These are phyloP conservation scores for Rhodotorula sp. DNA, from an alignment of 1,284 basidiomycete species.

Conservation along the genomic window DNA sequence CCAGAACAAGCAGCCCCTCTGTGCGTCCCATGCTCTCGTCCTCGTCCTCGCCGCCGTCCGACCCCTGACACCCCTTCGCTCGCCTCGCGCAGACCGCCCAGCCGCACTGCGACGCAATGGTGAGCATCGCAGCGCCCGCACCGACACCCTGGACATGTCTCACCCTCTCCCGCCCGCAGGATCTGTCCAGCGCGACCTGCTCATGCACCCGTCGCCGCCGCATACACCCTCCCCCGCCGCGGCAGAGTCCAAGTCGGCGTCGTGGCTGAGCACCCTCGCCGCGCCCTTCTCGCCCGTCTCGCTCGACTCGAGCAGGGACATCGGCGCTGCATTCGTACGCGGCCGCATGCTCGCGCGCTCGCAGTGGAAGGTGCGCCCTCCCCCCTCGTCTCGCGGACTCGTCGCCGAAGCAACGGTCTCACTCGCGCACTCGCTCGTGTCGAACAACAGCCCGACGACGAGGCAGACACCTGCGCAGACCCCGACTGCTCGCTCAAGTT, in stretches of 20 bases:
- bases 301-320: constrained; percentile 1
- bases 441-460: constrained; percentile 26
- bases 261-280: constrained; percentile 24
- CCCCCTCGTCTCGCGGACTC: not conserved
- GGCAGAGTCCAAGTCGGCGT: constrained; percentile 7
- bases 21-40: not conserved
- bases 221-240: constrained; percentile 21
- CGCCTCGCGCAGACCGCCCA: constrained; percentile 27
- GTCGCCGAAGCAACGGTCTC: not conserved
- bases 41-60: not conserved
- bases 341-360: constrained; percentile 22
- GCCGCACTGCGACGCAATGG: constrained; percentile 28
- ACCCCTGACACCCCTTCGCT: not conserved
- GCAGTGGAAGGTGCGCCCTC: constrained; percentile 33
- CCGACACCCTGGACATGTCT: not conserved
- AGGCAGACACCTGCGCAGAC: constrained; percentile 27
- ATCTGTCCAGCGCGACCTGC: not conserved
- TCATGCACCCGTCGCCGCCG: constrained; percentile 18
- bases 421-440: not conserved
- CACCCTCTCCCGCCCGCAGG: not conserved
- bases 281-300: constrained; percentile 25
- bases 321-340: constrained; percentile 2
- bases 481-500: constrained; percentile 30
- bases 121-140: not conserved
- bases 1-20: constrained; percentile 16